Evolutionary conservation across 2,329 filamentous ascomycete genomes (phyloP).

Genomic region (Pezicula radicicola): DNA sequence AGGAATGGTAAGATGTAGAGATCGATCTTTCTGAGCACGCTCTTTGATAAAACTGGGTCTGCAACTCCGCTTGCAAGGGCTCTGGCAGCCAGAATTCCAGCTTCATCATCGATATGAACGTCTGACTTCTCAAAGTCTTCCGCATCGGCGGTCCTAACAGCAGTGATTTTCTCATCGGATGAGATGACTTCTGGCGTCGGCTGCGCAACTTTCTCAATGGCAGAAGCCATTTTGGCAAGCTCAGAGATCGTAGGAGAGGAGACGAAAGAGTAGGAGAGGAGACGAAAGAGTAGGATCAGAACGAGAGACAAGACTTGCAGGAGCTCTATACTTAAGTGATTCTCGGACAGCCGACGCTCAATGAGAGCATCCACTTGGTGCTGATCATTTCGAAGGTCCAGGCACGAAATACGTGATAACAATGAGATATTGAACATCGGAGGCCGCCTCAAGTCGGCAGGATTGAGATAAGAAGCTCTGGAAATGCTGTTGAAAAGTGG

Average conservation of each 20-base stretch:
- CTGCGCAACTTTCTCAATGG: not conserved
- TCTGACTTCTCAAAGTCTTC: slow-evolving; percentile 12
- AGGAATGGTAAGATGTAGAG: slow-evolving; percentile 20
- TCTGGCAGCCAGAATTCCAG: slow-evolving; percentile 31
- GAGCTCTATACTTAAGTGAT: not conserved
- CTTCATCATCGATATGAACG: slow-evolving; percentile 25
- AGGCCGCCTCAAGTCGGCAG: not conserved
- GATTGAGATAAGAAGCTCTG: too few species aligned
- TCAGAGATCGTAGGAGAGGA: not conserved
- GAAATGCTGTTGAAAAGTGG: too few species aligned
- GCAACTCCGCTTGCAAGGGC: slow-evolving; percentile 27
- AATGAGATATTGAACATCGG: not conserved
- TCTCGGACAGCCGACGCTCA: not conserved
- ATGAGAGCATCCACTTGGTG: not conserved
- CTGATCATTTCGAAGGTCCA: not conserved
- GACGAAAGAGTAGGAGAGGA: not conserved
- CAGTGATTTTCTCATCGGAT: slow-evolving; percentile 8
- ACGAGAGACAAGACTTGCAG: not conserved
- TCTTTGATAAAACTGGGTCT: slow-evolving; percentile 20
- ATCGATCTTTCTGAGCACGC: slow-evolving; percentile 19
- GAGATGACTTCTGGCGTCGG: not conserved
- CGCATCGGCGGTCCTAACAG: not conserved
- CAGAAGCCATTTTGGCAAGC: not conserved
- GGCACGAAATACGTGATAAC: not conserved
- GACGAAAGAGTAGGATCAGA: not conserved